Conservation (phyloP, 352 stramenopile species). For the Phytophthora aleatoria region DNA sequence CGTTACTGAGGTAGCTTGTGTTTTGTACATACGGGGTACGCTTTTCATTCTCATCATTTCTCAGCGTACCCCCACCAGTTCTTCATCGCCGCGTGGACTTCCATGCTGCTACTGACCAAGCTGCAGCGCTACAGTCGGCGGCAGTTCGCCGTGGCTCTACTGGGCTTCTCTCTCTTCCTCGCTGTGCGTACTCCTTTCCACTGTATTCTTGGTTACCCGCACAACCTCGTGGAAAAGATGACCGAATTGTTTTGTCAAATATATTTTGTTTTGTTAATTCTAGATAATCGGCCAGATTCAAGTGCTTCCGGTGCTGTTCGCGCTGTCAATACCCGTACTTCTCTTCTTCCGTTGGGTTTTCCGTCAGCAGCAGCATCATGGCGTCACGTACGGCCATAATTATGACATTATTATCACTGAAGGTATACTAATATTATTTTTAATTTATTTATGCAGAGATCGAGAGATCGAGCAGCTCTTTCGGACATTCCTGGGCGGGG, state of each 20-base stretch:
- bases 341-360: slow-evolving; percentile 46
- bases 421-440: slow-evolving; percentile 5
- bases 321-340: slow-evolving; percentile 37
- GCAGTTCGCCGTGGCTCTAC: slow-evolving; percentile 21
- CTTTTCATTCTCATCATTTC: slow-evolving; percentile 9
- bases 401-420: background rate
- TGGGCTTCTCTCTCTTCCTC: slow-evolving; percentile 31
- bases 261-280: too few relatives aligned
- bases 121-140: slow-evolving; percentile 40
- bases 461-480: slow-evolving; percentile 64
- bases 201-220: background rate
- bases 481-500: slow-evolving; percentile 58
- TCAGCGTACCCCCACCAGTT: background rate
- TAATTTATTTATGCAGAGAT: slow-evolving; percentile 41
- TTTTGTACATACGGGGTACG: background rate
- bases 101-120: slow-evolving; percentile 35
- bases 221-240: background rate
- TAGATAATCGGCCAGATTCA: slow-evolving; percentile 39
- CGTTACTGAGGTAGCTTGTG: background rate
- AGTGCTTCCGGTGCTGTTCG: slow-evolving; percentile 31
- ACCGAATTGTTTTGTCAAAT: background rate
- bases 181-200: slow-evolving; percentile 16
- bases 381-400: slow-evolving; percentile 45
- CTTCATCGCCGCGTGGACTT: slow-evolving; percentile 13
- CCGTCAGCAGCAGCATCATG: slow-evolving; percentile 50